phyloP scores from a whole-genome alignment of 169 alveolate species.

The Cryptosporidium parvum region DNA sequence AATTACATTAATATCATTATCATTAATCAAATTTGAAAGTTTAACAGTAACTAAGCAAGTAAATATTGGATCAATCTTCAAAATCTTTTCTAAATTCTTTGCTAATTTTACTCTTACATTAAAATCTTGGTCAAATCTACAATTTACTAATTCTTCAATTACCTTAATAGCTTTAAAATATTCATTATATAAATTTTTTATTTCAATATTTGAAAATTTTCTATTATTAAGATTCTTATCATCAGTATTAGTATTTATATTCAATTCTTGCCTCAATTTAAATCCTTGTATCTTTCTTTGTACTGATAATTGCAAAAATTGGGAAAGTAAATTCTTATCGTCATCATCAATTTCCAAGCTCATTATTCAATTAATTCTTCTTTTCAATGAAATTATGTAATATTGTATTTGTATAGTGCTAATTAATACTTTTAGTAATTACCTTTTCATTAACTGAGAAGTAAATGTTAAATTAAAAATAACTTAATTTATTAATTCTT shows the following conservation, averaged over 20 bases:
- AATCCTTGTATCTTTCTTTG: constrained; percentile 50
- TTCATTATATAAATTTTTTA: constrained; percentile 14
- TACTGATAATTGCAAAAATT: constrained; percentile 36
- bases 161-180: constrained; percentile 30
- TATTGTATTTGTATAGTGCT: background rate
- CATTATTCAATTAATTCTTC: background rate
- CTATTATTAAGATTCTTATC: background rate
- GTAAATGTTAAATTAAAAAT: background rate
- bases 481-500: background rate
- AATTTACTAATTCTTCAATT: constrained; percentile 19
- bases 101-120: constrained; percentile 13
- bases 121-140: constrained; percentile 46
- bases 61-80: constrained; percentile 37
- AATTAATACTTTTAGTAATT: background rate
- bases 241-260: background rate
- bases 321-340: background rate
- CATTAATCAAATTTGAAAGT: constrained; percentile 10
- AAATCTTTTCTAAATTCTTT: constrained; percentile 41
- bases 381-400: background rate
- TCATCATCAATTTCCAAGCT: constrained; percentile 20
- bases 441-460: background rate
- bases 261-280: background rate
- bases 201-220: constrained; percentile 10
- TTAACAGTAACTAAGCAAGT: constrained; percentile 19
- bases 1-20: constrained; percentile 37